Conservation (phyloP, 2,329 filamentous ascomycete genomes). For the Pseudogymnoascus sp. region DNA sequence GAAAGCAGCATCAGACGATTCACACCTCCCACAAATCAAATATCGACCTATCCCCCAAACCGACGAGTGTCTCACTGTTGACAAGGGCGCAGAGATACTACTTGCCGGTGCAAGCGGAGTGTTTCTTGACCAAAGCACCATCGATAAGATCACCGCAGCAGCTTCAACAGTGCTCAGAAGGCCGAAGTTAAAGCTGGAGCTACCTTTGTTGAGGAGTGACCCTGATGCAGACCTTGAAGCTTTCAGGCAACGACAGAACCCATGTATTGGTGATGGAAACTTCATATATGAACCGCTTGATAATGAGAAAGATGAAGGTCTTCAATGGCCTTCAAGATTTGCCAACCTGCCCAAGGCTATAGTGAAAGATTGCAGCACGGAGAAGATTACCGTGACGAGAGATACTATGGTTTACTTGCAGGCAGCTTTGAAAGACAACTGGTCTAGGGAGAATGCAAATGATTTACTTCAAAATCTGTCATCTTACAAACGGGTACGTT, state of each 20-base stretch:
- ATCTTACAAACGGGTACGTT: constrained; percentile 21
- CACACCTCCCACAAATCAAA: constrained; percentile 16
- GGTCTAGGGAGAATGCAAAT: constrained; percentile 19
- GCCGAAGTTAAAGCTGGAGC: constrained; percentile 18
- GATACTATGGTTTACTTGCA: constrained; percentile 20
- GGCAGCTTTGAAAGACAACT: constrained; percentile 14
- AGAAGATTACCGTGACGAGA: constrained; percentile 23
- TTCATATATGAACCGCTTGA: constrained; percentile 23
- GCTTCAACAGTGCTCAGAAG: constrained; percentile 11
- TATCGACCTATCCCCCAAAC: neutral
- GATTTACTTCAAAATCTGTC: constrained; percentile 15
- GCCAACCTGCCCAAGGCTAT: constrained; percentile 14
- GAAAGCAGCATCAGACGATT: constrained; percentile 6
- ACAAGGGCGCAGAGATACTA: constrained; percentile 19
- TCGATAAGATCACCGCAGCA: constrained; percentile 1
- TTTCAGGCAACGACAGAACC: constrained; percentile 21
- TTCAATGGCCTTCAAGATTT: constrained; percentile 18
- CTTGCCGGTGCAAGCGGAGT: constrained; percentile 13
- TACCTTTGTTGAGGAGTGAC: constrained; percentile 23
- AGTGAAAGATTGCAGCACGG: constrained; percentile 18
- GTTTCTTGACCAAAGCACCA: constrained; percentile 13
- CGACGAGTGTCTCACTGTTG: constrained; percentile 20
- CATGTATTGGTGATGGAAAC: constrained; percentile 21
- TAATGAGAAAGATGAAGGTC: constrained; percentile 21
- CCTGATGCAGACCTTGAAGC: constrained; percentile 21